Percentiles rank a stretch among this genome's conserved stretches.
Evolutionary conservation across 805 yeast genomes (phyloP).

Genomic region (Wickerhamomyces bovis): DNA sequence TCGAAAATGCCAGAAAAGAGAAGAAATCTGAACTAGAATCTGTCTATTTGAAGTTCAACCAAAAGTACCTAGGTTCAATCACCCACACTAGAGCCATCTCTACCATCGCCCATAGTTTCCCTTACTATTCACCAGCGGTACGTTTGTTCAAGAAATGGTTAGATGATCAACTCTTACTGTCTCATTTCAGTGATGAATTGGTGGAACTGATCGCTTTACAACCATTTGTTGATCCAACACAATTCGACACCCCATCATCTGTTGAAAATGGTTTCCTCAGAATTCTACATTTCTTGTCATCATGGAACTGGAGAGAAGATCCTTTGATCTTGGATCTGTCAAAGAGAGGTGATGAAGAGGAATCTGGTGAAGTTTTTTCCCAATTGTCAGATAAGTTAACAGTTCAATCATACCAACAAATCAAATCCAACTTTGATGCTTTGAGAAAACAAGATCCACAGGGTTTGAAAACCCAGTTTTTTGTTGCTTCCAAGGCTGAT

Average conservation of each 20-base stretch:
- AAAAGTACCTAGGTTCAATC: constrained; percentile 57
- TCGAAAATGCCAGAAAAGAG: constrained; percentile 57
- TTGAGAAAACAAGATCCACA: constrained; percentile 77
- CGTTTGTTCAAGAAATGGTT: constrained; percentile 88
- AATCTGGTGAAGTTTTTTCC: constrained; percentile 31
- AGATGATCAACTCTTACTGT: constrained; percentile 67
- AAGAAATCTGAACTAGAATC: constrained; percentile 52
- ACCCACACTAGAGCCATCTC: constrained; percentile 80
- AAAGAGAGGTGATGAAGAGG: constrained; percentile 37
- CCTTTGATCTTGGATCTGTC: constrained; percentile 76
- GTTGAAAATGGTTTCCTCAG: constrained; percentile 78
- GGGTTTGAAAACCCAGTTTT: constrained; percentile 71
- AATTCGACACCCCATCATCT: constrained; percentile 77
- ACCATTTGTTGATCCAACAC: constrained; percentile 82
- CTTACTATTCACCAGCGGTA: constrained; percentile 71
- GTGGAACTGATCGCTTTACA: constrained; percentile 78
- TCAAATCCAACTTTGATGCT: constrained; percentile 58
- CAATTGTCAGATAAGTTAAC: constrained; percentile 57
- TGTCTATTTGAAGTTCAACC: constrained; percentile 55
- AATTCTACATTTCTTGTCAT: constrained; percentile 59
- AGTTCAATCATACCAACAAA: constrained; percentile 52
- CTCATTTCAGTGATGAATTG: constrained; percentile 71
- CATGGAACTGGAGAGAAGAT: constrained; percentile 94
- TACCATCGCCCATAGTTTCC: constrained; percentile 64
- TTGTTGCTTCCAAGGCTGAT: constrained; percentile 79